Conservation (phyloP, 2,329 filamentous ascomycete species). For the Daldinia sp. region DNA sequence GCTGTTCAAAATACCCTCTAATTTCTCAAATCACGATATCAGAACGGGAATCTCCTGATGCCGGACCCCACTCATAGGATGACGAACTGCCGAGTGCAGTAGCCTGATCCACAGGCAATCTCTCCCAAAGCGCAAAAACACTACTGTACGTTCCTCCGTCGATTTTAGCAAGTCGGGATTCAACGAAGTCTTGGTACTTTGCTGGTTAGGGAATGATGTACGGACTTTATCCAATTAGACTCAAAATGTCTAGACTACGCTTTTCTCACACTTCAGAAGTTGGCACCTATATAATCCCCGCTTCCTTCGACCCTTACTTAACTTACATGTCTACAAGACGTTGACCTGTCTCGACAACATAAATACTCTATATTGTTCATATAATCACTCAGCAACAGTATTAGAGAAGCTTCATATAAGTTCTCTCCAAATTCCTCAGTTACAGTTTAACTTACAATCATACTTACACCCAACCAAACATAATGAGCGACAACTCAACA, state of each 20-base stretch:
- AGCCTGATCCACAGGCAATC: slow-evolving; percentile 36
- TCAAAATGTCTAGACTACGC: background rate
- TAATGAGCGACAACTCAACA: slow-evolving; percentile 29
- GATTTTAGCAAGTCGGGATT: background rate
- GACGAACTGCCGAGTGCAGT: slow-evolving; percentile 36
- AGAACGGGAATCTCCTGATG: slow-evolving; percentile 28
- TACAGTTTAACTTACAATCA: slow-evolving; percentile 2
- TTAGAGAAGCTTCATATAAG: background rate
- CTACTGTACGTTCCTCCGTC: background rate
- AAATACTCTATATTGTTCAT: background rate
- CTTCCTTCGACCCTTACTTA: background rate
- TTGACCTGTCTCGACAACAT: background rate
- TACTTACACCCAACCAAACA: background rate
- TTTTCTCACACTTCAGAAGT: background rate
- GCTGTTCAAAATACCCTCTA: background rate
- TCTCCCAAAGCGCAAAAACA: slow-evolving; percentile 3
- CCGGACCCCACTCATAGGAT: slow-evolving; percentile 25
- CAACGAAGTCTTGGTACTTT: slow-evolving; percentile 9
- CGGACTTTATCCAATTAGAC: slow-evolving; percentile 4
- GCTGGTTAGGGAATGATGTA: slow-evolving; percentile 4
- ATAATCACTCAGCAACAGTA: background rate
- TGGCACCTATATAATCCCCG: slow-evolving; percentile 7
- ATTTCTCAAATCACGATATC: slow-evolving; percentile 9
- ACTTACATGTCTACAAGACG: background rate
- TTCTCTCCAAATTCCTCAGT: background rate